Evolutionary conservation across 2,329 filamentous ascomycete genomes (phyloP), one percentile per base, ranked within the genome.

Genomic region (Akanthomyces uredinophilus): DNA sequence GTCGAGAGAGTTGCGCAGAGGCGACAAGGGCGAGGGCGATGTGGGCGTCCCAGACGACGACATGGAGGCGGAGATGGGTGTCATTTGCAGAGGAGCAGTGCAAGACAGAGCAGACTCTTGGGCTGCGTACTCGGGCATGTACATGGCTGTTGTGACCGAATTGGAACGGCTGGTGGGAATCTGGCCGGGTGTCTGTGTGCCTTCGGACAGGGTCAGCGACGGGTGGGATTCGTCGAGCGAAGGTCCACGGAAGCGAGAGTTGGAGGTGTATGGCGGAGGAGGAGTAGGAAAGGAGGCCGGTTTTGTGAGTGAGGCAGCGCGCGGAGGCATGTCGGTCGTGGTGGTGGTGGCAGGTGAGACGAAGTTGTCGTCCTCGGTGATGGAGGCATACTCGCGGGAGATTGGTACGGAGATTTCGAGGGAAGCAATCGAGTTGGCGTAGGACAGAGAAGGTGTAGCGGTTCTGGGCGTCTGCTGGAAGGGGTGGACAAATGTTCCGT

Each of bases 401-500:
- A 64, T 69, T 29, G 66, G 65, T 32, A 68, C 69, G 57, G 64
- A 65, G 63, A 73, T 79, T 56, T 81, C 81, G 58, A 84, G 75
- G 2, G 81, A 83, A 18, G 79, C 77, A 49, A 82, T 72, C 8
- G 83, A 84, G 70, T 83, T 83, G 65, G 83, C 79, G 70, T 85
- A 86, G 27, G 83, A 81, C 64, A 86, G 68, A 10, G 84, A 83
- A 56, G 85, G 83, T 63, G 84, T 86, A 51, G 83, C 82, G 1
- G 83, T 83, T 46, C 83, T 80, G 37, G 86, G 86, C 10, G 78
- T 86, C 73, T 87, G 86, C 70, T 87, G 84, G 66, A 87, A 87
- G 29, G 86, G 85, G 69, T 88, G 86, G 22, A 87, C 79, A 68
- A 88, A 87, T 37, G 78, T 73, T 62, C 78, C 77, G 62, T 75